phyloP scores from a whole-genome alignment of 1,284 basidiomycete genomes.

The Cutaneotrichosporon dermatis region DNA sequence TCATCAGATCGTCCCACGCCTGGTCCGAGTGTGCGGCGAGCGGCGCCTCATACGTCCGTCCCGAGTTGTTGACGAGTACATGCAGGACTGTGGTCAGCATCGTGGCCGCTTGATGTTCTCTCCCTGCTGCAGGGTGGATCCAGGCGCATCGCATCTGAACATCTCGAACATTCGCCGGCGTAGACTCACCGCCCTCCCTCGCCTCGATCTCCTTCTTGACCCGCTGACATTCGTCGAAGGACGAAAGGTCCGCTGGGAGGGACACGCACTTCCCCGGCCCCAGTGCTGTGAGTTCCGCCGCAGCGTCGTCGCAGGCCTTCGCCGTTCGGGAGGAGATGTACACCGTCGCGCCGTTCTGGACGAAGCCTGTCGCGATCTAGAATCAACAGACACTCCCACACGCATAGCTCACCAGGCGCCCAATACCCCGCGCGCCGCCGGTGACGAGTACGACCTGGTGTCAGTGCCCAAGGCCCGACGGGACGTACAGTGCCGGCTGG shows the following conservation, averaged over 20 bases:
- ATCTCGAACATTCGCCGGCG: background rate
- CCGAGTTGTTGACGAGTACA: slow-evolving; percentile 53
- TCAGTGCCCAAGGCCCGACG: background rate
- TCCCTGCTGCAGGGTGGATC: too few species aligned
- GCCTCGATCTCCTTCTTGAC: slow-evolving; percentile 53
- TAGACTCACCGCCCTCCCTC: slow-evolving; percentile 48
- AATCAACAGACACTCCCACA: too few species aligned
- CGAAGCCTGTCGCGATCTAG: slow-evolving; percentile 15
- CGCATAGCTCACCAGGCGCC: too few species aligned
- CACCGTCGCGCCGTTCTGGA: slow-evolving; percentile 44
- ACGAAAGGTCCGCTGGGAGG: slow-evolving; percentile 58
- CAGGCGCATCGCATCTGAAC: too few species aligned
- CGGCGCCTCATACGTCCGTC: slow-evolving; percentile 14
- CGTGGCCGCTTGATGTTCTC: too few species aligned
- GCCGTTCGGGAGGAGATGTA: slow-evolving; percentile 42
- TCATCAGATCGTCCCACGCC: slow-evolving; percentile 14
- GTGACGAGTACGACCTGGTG: too few species aligned
- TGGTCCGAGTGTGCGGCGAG: slow-evolving; percentile 9
- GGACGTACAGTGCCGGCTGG: background rate
- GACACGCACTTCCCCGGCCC: slow-evolving; percentile 57
- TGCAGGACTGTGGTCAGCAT: slow-evolving; percentile 49
- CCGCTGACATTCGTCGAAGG: slow-evolving; percentile 54
- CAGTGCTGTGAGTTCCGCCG: slow-evolving; percentile 54
- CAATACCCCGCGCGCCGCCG: too few species aligned
- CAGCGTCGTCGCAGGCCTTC: slow-evolving; percentile 35